Evolutionary conservation across 2,329 filamentous ascomycete species (phyloP).

Genomic region (Fusarium compactum): DNA sequence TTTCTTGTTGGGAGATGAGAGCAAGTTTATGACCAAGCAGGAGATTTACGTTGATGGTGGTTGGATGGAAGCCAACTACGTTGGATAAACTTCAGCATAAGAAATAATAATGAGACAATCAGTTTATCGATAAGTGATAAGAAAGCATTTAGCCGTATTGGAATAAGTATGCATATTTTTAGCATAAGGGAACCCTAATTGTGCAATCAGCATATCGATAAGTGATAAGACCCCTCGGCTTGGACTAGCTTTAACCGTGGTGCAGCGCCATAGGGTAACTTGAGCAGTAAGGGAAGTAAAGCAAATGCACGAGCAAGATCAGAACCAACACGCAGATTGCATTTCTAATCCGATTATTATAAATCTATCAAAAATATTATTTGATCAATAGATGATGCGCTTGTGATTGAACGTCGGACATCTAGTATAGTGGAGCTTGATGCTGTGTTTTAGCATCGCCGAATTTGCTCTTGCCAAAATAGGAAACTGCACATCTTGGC

Average conservation of each 20-base stretch:
- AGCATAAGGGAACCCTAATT: neutral
- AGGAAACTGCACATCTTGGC: constrained; percentile 19
- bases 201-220: neutral
- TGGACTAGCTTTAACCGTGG: too few species aligned
- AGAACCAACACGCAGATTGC: neutral
- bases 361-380: rapidly evolving
- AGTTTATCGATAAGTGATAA: neutral
- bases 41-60: constrained; percentile 50
- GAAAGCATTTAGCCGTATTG: constrained; percentile 31
- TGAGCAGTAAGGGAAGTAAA: neutral
- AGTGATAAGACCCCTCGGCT: neutral
- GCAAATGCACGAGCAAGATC: neutral
- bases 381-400: neutral
- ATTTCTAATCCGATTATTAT: neutral
- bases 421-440: neutral
- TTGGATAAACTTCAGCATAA: neutral
- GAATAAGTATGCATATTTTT: neutral
- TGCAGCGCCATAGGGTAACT: neutral
- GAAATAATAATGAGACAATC: neutral
- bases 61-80: constrained; percentile 46
- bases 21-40: constrained; percentile 49
- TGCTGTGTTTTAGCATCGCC: rapidly evolving
- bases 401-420: neutral
- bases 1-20: constrained; percentile 50
- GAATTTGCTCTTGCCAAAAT: neutral